Evolutionary conservation across 306 rosid species (phyloP).

Genomic region (Cyamopsis tetragonoloba): DNA sequence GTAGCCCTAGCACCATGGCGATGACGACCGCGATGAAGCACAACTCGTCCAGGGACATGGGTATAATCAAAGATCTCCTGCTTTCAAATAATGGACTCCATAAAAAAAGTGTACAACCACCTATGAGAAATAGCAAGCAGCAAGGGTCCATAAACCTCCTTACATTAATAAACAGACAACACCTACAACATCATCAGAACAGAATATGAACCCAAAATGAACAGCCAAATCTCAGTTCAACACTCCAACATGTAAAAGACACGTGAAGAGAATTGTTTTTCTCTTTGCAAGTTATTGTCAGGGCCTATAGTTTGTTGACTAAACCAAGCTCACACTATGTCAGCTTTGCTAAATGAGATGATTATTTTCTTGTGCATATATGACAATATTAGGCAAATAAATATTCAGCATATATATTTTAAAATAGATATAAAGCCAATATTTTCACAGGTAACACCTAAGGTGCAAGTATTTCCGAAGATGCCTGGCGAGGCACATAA

Average conservation of each 20-base stretch:
- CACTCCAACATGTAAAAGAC: neutral
- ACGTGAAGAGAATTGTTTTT: neutral
- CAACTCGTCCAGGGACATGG: conserved; percentile 53
- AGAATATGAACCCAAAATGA: conserved; percentile 14
- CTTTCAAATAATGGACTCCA: conserved; percentile 40
- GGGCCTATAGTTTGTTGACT: neutral
- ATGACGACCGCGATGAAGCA: conserved; percentile 65
- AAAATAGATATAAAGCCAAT: neutral
- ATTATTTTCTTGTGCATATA: neutral
- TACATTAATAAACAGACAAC: conserved; percentile 11
- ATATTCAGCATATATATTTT: neutral
- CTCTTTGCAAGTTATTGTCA: neutral
- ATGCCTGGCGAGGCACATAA: neutral
- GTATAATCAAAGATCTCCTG: conserved; percentile 55
- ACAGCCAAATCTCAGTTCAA: neutral
- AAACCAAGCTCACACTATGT: neutral
- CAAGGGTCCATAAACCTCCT: conserved; percentile 26
- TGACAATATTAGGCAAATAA: neutral
- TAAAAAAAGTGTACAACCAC: conserved; percentile 41
- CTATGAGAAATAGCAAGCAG: conserved; percentile 32
- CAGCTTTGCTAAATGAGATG: neutral
- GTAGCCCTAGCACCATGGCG: conserved; percentile 67
- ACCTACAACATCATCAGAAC: conserved; percentile 11
- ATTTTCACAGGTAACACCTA: conserved; percentile 1
- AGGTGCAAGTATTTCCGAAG: too few relatives aligned